Percentiles rank a stretch among this genome's conserved stretches.
phyloP scores from a whole-genome alignment of 2,329 filamentous ascomycete genomes.

The Colletotrichum navitas region DNA sequence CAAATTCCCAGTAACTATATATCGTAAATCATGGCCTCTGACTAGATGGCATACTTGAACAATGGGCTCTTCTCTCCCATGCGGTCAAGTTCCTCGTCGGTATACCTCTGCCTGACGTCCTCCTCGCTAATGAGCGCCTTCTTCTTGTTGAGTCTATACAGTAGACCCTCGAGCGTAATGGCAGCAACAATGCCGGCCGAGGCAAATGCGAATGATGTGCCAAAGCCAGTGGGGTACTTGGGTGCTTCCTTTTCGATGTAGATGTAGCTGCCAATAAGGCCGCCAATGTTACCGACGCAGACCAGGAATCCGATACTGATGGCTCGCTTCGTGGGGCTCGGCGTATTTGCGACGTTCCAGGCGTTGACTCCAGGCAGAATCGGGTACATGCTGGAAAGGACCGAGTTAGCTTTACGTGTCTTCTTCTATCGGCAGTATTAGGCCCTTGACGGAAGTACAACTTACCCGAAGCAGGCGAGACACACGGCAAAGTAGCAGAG shows the following conservation, averaged over 20 bases:
- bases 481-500: constrained; percentile 59
- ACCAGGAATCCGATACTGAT: constrained; percentile 57
- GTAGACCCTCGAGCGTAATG: constrained; percentile 29
- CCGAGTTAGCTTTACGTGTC: constrained; percentile 24
- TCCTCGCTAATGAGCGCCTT: constrained; percentile 45
- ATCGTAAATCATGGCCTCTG: background rate
- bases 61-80: constrained; percentile 51
- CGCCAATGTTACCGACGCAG: constrained; percentile 55
- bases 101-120: constrained; percentile 47
- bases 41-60: constrained; percentile 48
- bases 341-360: constrained; percentile 57
- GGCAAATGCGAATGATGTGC: constrained; percentile 33
- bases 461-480: constrained; percentile 53
- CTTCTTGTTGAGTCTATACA: constrained; percentile 45
- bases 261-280: constrained; percentile 46
- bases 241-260: constrained; percentile 41
- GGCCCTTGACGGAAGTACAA: background rate
- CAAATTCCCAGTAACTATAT: background rate
- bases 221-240: constrained; percentile 40
- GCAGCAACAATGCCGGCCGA: constrained; percentile 40
- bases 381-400: constrained; percentile 53
- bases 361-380: constrained; percentile 56
- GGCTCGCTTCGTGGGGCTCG: constrained; percentile 54
- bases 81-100: constrained; percentile 47
- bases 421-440: background rate